These are phyloP conservation scores for Phytophthora aleatoria DNA, from an alignment of 352 stramenopile species.

Conservation along the genomic window DNA sequence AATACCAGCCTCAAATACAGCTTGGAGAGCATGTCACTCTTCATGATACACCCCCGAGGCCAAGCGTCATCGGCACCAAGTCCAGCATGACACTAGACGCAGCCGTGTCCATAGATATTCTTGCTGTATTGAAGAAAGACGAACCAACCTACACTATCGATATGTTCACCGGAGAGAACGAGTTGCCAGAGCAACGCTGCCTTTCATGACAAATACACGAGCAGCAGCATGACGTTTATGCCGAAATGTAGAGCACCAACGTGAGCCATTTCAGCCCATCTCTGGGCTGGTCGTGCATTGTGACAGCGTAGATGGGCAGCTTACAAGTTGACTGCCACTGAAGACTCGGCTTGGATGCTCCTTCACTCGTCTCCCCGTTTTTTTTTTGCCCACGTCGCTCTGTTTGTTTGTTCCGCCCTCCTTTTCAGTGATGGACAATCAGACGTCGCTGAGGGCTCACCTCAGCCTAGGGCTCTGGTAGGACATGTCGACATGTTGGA, in stretches of 20 bases:
- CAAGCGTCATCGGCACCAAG: neutral
- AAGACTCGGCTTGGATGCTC: no score
- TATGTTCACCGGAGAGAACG: slow-evolving; percentile 20
- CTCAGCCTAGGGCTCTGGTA: slow-evolving; percentile 82
- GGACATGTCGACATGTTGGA: slow-evolving; percentile 91
- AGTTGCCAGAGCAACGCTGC: neutral
- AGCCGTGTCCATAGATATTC: slow-evolving; percentile 33
- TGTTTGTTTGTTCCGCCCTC: slow-evolving; percentile 33
- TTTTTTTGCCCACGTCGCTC: slow-evolving; percentile 31
- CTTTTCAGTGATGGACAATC: slow-evolving; percentile 23
- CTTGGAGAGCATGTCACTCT: slow-evolving; percentile 14
- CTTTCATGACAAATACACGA: slow-evolving; percentile 13
- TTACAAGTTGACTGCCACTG: slow-evolving; percentile 8
- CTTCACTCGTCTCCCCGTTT: slow-evolving; percentile 15
- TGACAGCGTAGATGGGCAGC: slow-evolving; percentile 17
- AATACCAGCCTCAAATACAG: slow-evolving; percentile 20
- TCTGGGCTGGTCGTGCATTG: slow-evolving; percentile 12
- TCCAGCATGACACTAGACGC: slow-evolving; percentile 3
- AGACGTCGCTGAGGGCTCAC: slow-evolving; percentile 20
- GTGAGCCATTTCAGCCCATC: slow-evolving; percentile 13
- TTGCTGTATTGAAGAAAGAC: slow-evolving; percentile 28
- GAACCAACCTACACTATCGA: slow-evolving; percentile 33
- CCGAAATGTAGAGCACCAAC: neutral
- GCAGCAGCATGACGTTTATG: slow-evolving; percentile 12
- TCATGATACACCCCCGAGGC: slow-evolving; percentile 1